Conservation (phyloP, 768 basidiomycete genomes). For the Amanita pseudoporphyria region DNA sequence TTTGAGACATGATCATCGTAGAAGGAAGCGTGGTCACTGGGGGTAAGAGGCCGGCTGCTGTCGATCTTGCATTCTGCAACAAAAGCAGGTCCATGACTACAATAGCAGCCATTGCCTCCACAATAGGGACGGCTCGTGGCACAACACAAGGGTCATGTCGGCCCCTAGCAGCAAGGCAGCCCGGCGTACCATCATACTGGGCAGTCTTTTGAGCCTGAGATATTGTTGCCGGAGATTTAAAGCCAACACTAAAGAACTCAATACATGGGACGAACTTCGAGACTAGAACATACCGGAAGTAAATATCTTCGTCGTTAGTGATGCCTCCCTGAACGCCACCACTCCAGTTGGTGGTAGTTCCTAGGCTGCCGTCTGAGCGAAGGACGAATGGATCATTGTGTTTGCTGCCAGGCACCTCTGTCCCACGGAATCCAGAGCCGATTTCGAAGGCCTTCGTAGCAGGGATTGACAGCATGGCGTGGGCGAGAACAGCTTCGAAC, state of each 20-base stretch:
- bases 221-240: conserved; percentile 99
- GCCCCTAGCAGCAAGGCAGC: conserved; percentile 83
- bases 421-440: conserved; percentile 93
- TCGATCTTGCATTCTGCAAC: conserved; percentile 76
- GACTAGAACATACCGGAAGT: conserved; percentile 62
- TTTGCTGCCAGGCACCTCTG: conserved; percentile 83
- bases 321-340: conserved; percentile 98
- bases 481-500: conserved; percentile 89
- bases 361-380: conserved; percentile 57
- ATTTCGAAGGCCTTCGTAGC: conserved; percentile 98
- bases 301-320: conserved; percentile 94
- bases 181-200: conserved; percentile 87
- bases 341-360: conserved; percentile 90
- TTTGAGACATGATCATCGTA: conserved; percentile 70
- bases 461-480: conserved; percentile 98
- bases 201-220: conserved; percentile 85
- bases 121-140: conserved; percentile 93
- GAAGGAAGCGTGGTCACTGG: conserved; percentile 82
- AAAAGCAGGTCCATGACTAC: conserved; percentile 93
- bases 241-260: conserved; percentile 58
- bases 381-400: conserved; percentile 88
- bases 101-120: conserved; percentile 94
- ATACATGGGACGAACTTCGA: neutral
- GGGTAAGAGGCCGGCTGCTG: conserved; percentile 71
- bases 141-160: conserved; percentile 98